Conservation (phyloP, 805 yeast species). For the Candida fluviatilis region DNA sequence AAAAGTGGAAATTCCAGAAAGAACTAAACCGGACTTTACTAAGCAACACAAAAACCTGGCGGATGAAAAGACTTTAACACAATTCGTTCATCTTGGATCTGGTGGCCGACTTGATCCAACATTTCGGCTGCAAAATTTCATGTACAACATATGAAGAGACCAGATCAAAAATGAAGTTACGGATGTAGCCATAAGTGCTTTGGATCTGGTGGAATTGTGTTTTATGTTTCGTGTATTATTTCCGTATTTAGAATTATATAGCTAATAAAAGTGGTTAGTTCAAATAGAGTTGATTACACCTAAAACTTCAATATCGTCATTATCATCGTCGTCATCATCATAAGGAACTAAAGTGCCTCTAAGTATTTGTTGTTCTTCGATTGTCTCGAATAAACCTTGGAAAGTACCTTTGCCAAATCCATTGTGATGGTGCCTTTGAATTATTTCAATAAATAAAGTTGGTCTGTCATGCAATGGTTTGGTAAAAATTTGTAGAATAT, state of each 20-base stretch:
- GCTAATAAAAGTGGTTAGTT: no score
- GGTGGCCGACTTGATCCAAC: not conserved
- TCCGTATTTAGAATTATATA: not conserved
- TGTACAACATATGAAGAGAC: not conserved
- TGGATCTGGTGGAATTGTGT: no score
- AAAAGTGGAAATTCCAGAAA: not conserved
- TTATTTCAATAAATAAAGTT: slow-evolving; percentile 75
- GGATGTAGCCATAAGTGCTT: no score
- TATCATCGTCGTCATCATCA: not conserved
- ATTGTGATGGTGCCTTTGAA: slow-evolving; percentile 72
- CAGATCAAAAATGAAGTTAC: no score
- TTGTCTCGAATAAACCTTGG: slow-evolving; percentile 73
- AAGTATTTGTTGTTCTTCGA: slow-evolving; percentile 68
- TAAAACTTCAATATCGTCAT: no score
- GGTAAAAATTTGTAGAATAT: slow-evolving; percentile 75
- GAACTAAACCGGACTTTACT: not conserved
- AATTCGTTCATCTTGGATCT: not conserved
- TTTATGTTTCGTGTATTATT: not conserved
- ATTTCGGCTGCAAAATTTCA: not conserved
- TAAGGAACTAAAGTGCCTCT: slow-evolving; percentile 56
- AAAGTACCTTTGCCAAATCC: slow-evolving; percentile 92
- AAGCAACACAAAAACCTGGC: not conserved
- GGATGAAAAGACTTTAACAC: not conserved
- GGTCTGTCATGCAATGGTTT: slow-evolving; percentile 76
- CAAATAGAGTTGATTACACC: no score